Evolutionary conservation across 768 basidiomycete genomes (phyloP).

Genomic region (Russula brevipes): DNA sequence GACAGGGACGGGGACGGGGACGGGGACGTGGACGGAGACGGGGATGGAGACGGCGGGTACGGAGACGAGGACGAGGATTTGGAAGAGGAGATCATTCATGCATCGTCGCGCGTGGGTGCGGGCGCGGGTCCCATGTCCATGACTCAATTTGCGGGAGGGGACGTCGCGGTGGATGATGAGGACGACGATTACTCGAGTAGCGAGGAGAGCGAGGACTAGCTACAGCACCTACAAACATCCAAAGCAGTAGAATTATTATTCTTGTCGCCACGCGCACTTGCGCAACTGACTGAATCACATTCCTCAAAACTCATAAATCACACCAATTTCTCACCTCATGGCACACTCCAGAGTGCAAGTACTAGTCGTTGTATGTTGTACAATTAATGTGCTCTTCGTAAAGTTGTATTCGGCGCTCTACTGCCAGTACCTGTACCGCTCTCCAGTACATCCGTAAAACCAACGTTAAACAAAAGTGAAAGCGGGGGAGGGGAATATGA

Average conservation of each 20-base stretch:
- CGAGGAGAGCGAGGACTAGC: slow-evolving; percentile 44
- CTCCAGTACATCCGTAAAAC: not conserved
- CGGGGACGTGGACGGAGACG: no score
- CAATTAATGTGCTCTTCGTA: slow-evolving; percentile 4
- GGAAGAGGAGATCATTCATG: slow-evolving; percentile 34
- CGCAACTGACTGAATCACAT: no score
- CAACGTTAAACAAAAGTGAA: not conserved
- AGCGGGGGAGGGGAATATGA: no score
- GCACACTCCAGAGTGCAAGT: not conserved
- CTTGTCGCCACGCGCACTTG: no score
- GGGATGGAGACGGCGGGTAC: not conserved
- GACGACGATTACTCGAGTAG: slow-evolving; percentile 50
- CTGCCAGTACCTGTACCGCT: not conserved
- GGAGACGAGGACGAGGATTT: slow-evolving; percentile 49
- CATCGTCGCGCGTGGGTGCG: slow-evolving; percentile 12
- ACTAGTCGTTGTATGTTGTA: not conserved
- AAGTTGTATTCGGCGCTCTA: not conserved
- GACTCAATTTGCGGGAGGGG: slow-evolving; percentile 44
- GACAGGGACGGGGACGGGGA: no score
- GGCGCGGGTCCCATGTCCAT: slow-evolving; percentile 42
- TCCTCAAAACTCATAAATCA: no score
- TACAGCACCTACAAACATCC: no score
- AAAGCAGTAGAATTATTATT: no score
- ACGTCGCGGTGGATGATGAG: slow-evolving; percentile 32
- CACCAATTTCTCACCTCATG: no score